Percentiles rank a stretch among this genome's conserved stretches.
Evolutionary conservation across 176 grass and related monocot genomes (phyloP).

Genomic region (Hordeum marinum): DNA sequence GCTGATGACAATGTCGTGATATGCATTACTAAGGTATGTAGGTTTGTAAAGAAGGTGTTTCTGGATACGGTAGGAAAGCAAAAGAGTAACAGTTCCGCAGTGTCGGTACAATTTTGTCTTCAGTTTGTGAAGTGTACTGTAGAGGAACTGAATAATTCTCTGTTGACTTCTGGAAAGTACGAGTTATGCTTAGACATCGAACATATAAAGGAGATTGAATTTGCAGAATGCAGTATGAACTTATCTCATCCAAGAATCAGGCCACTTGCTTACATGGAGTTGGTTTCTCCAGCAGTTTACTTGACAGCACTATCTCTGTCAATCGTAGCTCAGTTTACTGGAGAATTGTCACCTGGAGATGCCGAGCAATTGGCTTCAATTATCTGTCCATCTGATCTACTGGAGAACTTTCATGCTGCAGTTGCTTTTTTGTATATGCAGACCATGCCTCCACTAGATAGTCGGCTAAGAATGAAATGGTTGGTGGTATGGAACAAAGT

Average conservation of each 20-base stretch:
- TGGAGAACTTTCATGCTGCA: conserved; percentile 20
- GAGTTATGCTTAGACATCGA: conserved; percentile 40
- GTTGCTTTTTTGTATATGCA: conserved; percentile 48
- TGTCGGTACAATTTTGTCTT: conserved; percentile 38
- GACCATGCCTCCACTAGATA: neutral
- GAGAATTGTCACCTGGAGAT: conserved; percentile 24
- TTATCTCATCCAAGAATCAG: conserved; percentile 19
- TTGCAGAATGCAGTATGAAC: conserved; percentile 18
- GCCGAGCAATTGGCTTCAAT: conserved; percentile 16
- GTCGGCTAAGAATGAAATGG: conserved; percentile 17
- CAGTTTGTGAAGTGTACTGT: conserved; percentile 38
- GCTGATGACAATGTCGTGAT: conserved; percentile 13
- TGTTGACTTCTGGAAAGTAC: conserved; percentile 33
- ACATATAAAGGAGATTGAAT: conserved; percentile 33
- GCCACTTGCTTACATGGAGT: conserved; percentile 28
- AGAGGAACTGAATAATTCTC: conserved; percentile 42
- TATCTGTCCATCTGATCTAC: neutral
- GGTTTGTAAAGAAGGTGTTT: conserved; percentile 49
- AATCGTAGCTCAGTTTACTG: conserved; percentile 32
- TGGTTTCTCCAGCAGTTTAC: conserved; percentile 58
- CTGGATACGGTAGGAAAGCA: conserved; percentile 34
- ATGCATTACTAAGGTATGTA: conserved; percentile 45
- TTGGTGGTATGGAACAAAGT: conserved; percentile 43
- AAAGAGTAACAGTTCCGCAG: conserved; percentile 18
- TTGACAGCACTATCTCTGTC: conserved; percentile 33